These are phyloP conservation scores for Warburgia ugandensis DNA, from an alignment of 164 flowering plant genomes.

Conservation along the genomic window DNA sequence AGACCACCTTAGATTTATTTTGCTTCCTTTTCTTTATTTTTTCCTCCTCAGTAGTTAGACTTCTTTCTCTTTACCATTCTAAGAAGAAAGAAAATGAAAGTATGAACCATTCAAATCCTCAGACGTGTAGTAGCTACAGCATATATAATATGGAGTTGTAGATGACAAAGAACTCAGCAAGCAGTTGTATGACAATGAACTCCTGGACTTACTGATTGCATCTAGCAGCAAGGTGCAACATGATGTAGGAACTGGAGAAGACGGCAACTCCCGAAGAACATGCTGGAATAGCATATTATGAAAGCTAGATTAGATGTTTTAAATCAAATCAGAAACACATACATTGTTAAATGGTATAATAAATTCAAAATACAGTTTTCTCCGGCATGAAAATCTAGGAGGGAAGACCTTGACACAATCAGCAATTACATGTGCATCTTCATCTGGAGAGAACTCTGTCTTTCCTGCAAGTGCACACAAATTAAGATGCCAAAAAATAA, in stretches of 20 bases:
- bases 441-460: constrained; percentile 65
- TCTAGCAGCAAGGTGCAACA: constrained; percentile 87
- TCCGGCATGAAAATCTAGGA: constrained; percentile 4
- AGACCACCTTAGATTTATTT: too few species aligned
- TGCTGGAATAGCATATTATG: too few species aligned
- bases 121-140: too few species aligned
- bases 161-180: too few species aligned
- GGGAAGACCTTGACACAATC: constrained; percentile 85
- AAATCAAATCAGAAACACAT: constrained; percentile 6
- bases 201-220: constrained; percentile 78
- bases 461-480: constrained; percentile 43
- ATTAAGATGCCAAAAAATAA: not conserved
- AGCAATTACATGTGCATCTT: constrained; percentile 90
- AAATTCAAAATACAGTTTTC: not conserved
- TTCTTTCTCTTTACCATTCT: too few species aligned
- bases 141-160: too few species aligned
- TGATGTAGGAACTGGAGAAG: constrained; percentile 96
- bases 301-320: too few species aligned
- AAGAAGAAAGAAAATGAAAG: too few species aligned
- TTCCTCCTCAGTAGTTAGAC: too few species aligned
- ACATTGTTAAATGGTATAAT: not conserved
- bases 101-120: too few species aligned
- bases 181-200: too few species aligned
- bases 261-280: constrained; percentile 85
- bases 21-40: too few species aligned